Conservation (phyloP, 768 basidiomycete species). For the Wakefieldia striispora region DNA sequence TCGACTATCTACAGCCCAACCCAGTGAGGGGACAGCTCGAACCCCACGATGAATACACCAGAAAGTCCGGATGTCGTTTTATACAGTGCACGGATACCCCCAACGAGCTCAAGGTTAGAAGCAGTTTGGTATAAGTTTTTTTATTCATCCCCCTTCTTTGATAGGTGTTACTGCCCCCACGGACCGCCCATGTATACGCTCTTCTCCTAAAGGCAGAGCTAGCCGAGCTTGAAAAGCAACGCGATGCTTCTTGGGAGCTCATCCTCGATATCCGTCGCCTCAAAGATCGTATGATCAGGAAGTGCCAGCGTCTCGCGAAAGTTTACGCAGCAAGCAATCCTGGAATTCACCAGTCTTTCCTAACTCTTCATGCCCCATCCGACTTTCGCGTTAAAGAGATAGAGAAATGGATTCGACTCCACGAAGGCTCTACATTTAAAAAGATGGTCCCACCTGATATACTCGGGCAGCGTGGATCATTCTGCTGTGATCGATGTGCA, state of each 20-base stretch:
- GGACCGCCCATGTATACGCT: conserved; percentile 62
- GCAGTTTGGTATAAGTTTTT: background rate
- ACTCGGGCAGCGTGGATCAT: conserved; percentile 28
- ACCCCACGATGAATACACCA: conserved; percentile 50
- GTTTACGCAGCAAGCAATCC: conserved; percentile 38
- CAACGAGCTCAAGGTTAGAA: conserved; percentile 65
- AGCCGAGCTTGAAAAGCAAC: conserved; percentile 57
- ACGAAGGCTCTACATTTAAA: conserved; percentile 30
- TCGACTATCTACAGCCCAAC: conserved; percentile 59
- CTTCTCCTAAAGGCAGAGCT: conserved; percentile 63
- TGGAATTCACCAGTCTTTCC: conserved; percentile 48
- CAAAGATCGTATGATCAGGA: conserved; percentile 81
- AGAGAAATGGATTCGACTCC: conserved; percentile 71
- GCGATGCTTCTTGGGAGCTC: conserved; percentile 60
- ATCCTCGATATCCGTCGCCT: conserved; percentile 72
- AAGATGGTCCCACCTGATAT: conserved; percentile 18
- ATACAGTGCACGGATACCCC: conserved; percentile 76
- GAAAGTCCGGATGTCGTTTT: conserved; percentile 63
- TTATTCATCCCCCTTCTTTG: conserved; percentile 6
- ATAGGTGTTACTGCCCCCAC: conserved; percentile 68
- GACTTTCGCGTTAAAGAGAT: conserved; percentile 78
- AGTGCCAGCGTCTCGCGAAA: conserved; percentile 64
- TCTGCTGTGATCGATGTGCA: conserved; percentile 34
- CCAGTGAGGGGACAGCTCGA: conserved; percentile 77
- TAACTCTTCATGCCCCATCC: conserved; percentile 63